These are phyloP conservation scores for Clathrus columnatus DNA, from an alignment of 768 basidiomycete genomes.

Conservation along the genomic window DNA sequence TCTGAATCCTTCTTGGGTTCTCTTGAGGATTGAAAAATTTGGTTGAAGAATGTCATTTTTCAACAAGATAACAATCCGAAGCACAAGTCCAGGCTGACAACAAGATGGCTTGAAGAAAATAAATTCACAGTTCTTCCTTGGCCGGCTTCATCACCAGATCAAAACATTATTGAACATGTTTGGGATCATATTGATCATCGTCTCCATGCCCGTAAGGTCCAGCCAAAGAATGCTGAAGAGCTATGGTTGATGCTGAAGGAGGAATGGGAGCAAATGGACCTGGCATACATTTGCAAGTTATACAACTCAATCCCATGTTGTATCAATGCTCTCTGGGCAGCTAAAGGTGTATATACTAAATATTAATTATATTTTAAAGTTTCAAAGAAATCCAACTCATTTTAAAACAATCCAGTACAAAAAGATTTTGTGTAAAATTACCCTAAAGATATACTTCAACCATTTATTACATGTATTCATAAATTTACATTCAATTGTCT, in stretches of 20 bases:
- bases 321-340: no score
- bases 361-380: no score
- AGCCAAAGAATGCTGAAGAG: conserved; percentile 16
- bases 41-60: conserved; percentile 18
- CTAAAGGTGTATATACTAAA: no score
- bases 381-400: no score
- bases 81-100: conserved; percentile 23
- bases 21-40: conserved; percentile 17
- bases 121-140: conserved; percentile 23
- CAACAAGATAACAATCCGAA: conserved; percentile 33
- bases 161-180: conserved; percentile 28
- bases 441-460: no score
- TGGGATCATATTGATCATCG: conserved; percentile 24
- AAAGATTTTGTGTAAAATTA: no score
- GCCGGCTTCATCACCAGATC: conserved; percentile 27
- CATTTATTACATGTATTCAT: no score
- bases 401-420: no score
- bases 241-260: conserved; percentile 14
- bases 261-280: conserved; percentile 5
- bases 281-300: no score
- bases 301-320: no score
- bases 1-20: conserved; percentile 22
- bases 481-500: no score
- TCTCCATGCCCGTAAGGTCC: conserved; percentile 12
- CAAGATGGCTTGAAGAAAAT: conserved; percentile 24